These are phyloP conservation scores for Moesziomyces antarcticus DNA, from an alignment of 1,284 basidiomycete genomes.

Conservation along the genomic window DNA sequence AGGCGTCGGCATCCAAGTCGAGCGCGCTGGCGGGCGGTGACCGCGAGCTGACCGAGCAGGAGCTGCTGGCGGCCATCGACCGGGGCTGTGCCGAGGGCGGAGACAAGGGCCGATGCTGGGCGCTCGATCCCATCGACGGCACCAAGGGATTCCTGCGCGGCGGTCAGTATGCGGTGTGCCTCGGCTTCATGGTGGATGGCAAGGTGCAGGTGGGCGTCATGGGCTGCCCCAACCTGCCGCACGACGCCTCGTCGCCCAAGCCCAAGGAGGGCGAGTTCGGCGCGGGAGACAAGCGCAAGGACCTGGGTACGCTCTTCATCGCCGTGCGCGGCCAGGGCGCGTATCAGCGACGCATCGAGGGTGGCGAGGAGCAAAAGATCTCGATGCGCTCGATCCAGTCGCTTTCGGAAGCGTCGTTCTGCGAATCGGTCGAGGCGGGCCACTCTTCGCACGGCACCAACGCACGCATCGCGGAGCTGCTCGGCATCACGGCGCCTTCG, in stretches of 20 bases:
- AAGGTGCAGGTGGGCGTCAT: constrained; percentile 81
- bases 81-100: constrained; percentile 85
- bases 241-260: constrained; percentile 69
- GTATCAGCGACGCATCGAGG: constrained; percentile 55
- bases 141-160: constrained; percentile 95
- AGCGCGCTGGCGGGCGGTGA: constrained; percentile 67
- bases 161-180: constrained; percentile 95
- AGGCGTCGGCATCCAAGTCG: constrained; percentile 66
- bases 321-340: constrained; percentile 63
- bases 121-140: constrained; percentile 90
- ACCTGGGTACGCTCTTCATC: constrained; percentile 63
- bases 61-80: constrained; percentile 86
- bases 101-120: constrained; percentile 81
- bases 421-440: constrained; percentile 92
- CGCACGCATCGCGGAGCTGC: constrained; percentile 77
- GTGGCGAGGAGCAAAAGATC: constrained; percentile 49
- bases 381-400: constrained; percentile 57
- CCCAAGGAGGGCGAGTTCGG: constrained; percentile 64
- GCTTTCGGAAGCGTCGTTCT: constrained; percentile 75
- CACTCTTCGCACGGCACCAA: constrained; percentile 89
- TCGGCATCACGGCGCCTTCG: constrained; percentile 77
- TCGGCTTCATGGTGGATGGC: constrained; percentile 87
- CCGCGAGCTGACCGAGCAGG: constrained; percentile 67
- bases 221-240: constrained; percentile 88
- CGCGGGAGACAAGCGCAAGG: constrained; percentile 36